Conservation (phyloP, 1,284 basidiomycete genomes). For the Moesziomyces sp. region DNA sequence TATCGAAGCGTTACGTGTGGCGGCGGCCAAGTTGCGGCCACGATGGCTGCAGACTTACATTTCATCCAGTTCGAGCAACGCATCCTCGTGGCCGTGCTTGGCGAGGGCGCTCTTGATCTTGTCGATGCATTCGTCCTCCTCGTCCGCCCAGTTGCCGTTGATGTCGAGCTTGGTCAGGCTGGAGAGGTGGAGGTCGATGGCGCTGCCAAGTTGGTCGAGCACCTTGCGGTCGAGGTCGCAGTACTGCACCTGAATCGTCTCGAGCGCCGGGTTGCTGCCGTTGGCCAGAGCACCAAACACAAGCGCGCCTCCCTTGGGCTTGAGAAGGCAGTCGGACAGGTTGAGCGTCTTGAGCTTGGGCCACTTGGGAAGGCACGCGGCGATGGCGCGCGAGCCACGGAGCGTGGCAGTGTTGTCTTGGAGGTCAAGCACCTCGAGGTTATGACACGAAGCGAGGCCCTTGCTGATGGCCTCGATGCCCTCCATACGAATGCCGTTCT, state of each 20-base stretch:
- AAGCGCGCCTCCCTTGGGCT: conserved; percentile 70
- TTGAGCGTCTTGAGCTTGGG: conserved; percentile 80
- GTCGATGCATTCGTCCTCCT: conserved; percentile 64
- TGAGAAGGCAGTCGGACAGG: conserved; percentile 90
- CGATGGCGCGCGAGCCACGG: conserved; percentile 80
- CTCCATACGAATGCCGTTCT: conserved; percentile 96
- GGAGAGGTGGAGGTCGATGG: conserved; percentile 50
- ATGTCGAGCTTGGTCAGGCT: conserved; percentile 59
- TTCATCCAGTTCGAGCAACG: conserved; percentile 62
- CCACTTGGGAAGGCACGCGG: conserved; percentile 77
- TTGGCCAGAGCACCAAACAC: conserved; percentile 55
- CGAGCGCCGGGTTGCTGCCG: conserved; percentile 54
- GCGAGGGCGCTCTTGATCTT: conserved; percentile 58
- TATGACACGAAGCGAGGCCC: conserved; percentile 78
- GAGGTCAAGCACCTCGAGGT: conserved; percentile 83
- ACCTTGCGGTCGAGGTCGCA: conserved; percentile 62
- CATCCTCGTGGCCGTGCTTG: conserved; percentile 57
- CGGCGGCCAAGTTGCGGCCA: not conserved
- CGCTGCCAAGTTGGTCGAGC: conserved; percentile 52
- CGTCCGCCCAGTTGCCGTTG: conserved; percentile 67
- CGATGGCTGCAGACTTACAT: conserved; percentile 29
- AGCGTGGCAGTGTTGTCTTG: conserved; percentile 94
- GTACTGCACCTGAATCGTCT: conserved; percentile 62
- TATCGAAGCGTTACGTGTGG: too few relatives aligned
- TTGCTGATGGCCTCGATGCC: conserved; percentile 84